Base-by-base conservation (phyloP, 139 green algal genomes). In the Volvox reticuliferus region DNA sequence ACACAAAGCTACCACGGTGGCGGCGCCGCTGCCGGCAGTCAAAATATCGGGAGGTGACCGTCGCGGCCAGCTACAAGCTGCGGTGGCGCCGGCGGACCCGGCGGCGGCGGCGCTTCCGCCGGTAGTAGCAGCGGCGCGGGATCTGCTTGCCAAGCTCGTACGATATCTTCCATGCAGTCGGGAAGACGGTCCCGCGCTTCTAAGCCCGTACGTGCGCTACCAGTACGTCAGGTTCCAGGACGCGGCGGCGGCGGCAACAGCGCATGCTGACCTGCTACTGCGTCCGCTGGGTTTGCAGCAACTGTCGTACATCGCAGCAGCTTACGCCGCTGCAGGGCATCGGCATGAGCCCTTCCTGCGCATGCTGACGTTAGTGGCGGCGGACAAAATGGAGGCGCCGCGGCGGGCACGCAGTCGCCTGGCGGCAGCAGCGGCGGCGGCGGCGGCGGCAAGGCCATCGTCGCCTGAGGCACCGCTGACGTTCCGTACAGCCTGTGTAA, bases 301-400 rank as follows among this genome's bases (percentile, higher is more conserved):
- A n/a, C 32, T 90, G 75, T 36, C 75, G 28, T 84, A 36, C 75
- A 82, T 90, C 22, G 73, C 86, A 0, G 50, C 73, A 19, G 86
- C 75, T 0, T 90, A 90, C 32, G 86, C 86, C 12, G 86, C 86
- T 32, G 86, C 86, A 0, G 73, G 75, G 18, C 86, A 90, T 26
- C 16, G 16, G 12, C 21, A 90, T 33, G 73, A 28, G 20, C 73
- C 75, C 9, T 84, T 90, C 55, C 13, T 90, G 24, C 36, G 24
- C 2, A 50, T n/a, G 44, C 85, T 89, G 67, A 28, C 67, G 16
- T 28, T 21, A n/a, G 35, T 28, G 36, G 83, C 67, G 36, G 12
- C 21, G 12, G 37, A 30, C 2, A 82, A 71, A 50, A 37, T 63
- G 83, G 35, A 12, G 82, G 32, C 33, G 81, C 22, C 61, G 22